phyloP scores from a whole-genome alignment of 345 rosid genomes.

The Gossypium rotundifolium region DNA sequence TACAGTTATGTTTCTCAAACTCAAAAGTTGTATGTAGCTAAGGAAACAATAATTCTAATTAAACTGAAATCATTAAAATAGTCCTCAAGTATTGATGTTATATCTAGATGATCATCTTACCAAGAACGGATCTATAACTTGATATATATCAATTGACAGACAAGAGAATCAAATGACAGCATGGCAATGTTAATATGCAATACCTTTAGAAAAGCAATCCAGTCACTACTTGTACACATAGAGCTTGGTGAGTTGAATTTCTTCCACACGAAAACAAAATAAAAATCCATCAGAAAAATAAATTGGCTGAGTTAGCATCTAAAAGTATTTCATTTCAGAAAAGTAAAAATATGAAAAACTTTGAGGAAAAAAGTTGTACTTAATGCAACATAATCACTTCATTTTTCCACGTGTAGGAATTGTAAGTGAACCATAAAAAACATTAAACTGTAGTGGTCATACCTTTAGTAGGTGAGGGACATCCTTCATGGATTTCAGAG shows the following conservation, averaged over 20 bases:
- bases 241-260: conserved; percentile 94
- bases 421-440: background rate
- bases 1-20: background rate
- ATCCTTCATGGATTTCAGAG: conserved; percentile 89
- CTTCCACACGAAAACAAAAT: conserved; percentile 34
- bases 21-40: background rate
- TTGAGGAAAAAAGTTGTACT: background rate
- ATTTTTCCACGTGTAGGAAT: background rate
- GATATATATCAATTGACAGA: background rate
- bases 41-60: background rate
- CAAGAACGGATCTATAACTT: background rate
- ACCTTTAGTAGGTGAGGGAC: conserved; percentile 75
- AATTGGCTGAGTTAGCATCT: conserved; percentile 5
- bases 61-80: background rate
- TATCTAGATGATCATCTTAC: background rate
- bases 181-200: conserved; percentile 2
- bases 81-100: background rate
- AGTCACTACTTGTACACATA: conserved; percentile 59
- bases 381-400: background rate
- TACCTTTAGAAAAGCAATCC: conserved; percentile 92
- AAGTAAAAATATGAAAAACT: background rate
- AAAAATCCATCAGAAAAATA: background rate
- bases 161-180: conserved; percentile 13
- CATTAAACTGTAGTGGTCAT: conserved; percentile 8
- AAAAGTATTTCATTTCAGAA: conserved; percentile 6